These are phyloP conservation scores for Brassica carinata DNA, from an alignment of 345 rosid genomes.

Conservation along the genomic window DNA sequence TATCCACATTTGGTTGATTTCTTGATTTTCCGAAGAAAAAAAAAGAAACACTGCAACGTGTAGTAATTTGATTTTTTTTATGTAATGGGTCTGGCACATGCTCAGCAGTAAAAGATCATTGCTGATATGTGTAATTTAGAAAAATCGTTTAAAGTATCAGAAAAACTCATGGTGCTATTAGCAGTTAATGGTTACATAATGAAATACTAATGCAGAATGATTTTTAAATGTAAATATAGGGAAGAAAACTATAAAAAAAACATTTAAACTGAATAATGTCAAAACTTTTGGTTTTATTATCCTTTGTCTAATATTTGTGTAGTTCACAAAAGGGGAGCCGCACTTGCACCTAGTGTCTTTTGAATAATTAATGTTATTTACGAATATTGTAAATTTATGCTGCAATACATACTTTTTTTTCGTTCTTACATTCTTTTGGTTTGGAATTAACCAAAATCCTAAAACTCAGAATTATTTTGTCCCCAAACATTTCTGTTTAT, in stretches of 20 bases:
- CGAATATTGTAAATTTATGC: neutral
- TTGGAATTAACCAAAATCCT: neutral
- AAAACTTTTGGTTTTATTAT: neutral
- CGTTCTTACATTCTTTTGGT: neutral
- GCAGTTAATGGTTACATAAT: neutral
- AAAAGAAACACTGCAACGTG: constrained; percentile 10
- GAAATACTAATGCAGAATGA: neutral
- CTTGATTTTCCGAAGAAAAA: neutral
- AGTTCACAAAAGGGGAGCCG: neutral
- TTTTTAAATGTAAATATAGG: neutral
- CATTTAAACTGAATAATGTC: neutral
- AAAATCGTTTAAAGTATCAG: neutral
- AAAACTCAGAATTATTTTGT: neutral
- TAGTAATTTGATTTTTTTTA: neutral
- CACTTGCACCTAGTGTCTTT: neutral
- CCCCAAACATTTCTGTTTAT: neutral
- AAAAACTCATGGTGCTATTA: neutral
- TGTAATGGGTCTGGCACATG: neutral
- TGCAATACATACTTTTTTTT: neutral
- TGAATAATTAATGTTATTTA: neutral
- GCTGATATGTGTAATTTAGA: neutral
- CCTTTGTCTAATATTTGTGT: neutral
- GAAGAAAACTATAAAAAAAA: neutral
- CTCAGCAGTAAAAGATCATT: neutral
- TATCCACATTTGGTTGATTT: constrained; percentile 9